phyloP scores from a whole-genome alignment of 306 rosid species.

The Neltuma alba region DNA sequence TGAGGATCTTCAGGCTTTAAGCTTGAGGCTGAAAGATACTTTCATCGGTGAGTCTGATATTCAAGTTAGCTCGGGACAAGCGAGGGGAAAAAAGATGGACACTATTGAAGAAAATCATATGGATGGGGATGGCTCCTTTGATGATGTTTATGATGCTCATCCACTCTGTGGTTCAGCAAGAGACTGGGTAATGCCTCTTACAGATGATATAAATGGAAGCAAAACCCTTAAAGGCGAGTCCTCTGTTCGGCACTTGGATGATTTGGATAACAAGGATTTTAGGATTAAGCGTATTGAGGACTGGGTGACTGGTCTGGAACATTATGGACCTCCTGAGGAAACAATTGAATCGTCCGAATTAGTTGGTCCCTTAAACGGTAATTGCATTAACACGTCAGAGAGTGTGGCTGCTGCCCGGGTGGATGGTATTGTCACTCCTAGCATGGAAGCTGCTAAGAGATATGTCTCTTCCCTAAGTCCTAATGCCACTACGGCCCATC shows the following conservation, averaged over 20 bases:
- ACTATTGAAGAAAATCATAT: constrained; percentile 45
- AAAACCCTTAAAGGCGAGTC: constrained; percentile 51
- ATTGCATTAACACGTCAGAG: constrained; percentile 37
- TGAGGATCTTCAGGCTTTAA: constrained; percentile 57
- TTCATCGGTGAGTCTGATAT: constrained; percentile 43
- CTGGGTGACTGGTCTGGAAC: constrained; percentile 82
- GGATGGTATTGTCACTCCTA: constrained; percentile 65
- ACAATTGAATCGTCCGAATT: constrained; percentile 47
- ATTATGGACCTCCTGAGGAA: constrained; percentile 64
- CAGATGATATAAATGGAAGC: constrained; percentile 41
- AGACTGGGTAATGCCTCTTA: constrained; percentile 74
- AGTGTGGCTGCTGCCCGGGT: constrained; percentile 38
- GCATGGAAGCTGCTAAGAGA: constrained; percentile 85
- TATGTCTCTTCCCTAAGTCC: constrained; percentile 83
- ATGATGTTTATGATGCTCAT: constrained; percentile 62
- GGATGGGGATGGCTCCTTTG: constrained; percentile 50
- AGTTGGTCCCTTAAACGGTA: constrained; percentile 43
- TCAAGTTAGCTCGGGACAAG: constrained; percentile 49
- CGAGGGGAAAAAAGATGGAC: constrained; percentile 35
- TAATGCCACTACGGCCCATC: constrained; percentile 70
- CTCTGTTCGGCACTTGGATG: constrained; percentile 40
- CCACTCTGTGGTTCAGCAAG: constrained; percentile 47
- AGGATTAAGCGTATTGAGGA: constrained; percentile 82
- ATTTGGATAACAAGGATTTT: constrained; percentile 56
- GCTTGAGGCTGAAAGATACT: constrained; percentile 45